Percentiles rank a stretch among this genome's conserved stretches.
These are phyloP conservation scores for Alternaria angustiovoidea DNA, from an alignment of 2,329 filamentous ascomycete species.

Conservation along the genomic window DNA sequence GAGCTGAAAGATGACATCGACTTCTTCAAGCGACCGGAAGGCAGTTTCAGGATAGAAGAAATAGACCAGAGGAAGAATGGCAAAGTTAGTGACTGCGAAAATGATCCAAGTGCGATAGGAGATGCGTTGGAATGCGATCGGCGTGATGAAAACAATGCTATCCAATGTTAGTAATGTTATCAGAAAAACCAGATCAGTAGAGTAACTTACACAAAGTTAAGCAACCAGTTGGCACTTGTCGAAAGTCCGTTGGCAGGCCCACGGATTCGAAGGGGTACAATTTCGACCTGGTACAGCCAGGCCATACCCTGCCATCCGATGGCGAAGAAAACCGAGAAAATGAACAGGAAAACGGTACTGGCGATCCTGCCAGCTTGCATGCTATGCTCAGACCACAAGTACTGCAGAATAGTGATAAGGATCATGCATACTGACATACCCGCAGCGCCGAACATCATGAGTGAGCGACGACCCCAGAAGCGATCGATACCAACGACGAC, in stretches of 20 bases:
- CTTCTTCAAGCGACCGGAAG: slow-evolving; percentile 67
- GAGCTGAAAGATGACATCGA: slow-evolving; percentile 69
- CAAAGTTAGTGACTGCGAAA: slow-evolving; percentile 62
- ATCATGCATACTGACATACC: slow-evolving; percentile 48
- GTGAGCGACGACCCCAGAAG: slow-evolving; percentile 45
- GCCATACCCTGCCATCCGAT: slow-evolving; percentile 78
- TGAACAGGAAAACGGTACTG: slow-evolving; percentile 75
- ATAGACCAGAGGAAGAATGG: slow-evolving; percentile 64
- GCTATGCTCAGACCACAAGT: slow-evolving; percentile 31
- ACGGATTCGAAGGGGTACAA: slow-evolving; percentile 87
- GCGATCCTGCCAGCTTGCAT: slow-evolving; percentile 42
- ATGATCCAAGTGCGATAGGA: slow-evolving; percentile 66
- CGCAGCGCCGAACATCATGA: slow-evolving; percentile 49
- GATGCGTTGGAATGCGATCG: slow-evolving; percentile 64
- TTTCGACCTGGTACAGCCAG: slow-evolving; percentile 73
- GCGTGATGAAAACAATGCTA: slow-evolving; percentile 72
- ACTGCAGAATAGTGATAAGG: slow-evolving; percentile 38
- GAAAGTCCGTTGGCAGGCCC: slow-evolving; percentile 86
- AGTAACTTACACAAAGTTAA: slow-evolving; percentile 55
- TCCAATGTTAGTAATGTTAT: slow-evolving; percentile 42
- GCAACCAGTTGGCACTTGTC: slow-evolving; percentile 90
- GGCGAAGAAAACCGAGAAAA: slow-evolving; percentile 92
- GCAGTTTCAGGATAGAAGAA: slow-evolving; percentile 69
- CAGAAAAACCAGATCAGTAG: background rate
- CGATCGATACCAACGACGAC: slow-evolving; percentile 48